Evolutionary conservation across 345 rosid genomes (phyloP).

Genomic region (Syzygium jambos): DNA sequence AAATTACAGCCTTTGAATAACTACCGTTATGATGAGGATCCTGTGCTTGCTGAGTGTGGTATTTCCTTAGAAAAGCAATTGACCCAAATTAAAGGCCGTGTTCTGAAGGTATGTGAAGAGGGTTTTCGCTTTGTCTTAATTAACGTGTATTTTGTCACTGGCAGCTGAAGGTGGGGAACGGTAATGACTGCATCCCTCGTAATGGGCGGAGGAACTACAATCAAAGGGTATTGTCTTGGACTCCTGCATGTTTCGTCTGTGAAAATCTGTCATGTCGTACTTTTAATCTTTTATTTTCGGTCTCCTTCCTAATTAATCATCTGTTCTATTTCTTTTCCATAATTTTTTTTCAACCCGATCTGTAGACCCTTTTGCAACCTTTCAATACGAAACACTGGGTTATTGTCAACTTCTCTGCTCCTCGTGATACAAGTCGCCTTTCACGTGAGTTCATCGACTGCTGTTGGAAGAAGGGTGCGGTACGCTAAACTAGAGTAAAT

Average conservation of each 20-base stretch:
- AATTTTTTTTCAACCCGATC: neutral
- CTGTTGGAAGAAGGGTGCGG: constrained; percentile 75
- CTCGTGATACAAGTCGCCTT: constrained; percentile 58
- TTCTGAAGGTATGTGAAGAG: constrained; percentile 7
- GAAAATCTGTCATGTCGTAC: neutral
- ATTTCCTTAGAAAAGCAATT: constrained; percentile 53
- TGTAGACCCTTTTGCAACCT: constrained; percentile 53
- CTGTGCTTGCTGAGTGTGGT: constrained; percentile 59
- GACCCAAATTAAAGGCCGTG: constrained; percentile 67
- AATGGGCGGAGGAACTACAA: constrained; percentile 92
- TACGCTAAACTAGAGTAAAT: constrained; percentile 19
- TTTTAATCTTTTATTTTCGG: neutral
- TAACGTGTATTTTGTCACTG: constrained; percentile 11
- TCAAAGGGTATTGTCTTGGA: constrained; percentile 43
- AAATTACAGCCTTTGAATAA: constrained; percentile 45
- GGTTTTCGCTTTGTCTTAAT: neutral
- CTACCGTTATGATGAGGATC: constrained; percentile 42
- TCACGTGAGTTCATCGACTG: constrained; percentile 62
- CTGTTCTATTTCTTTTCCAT: neutral
- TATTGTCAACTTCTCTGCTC: constrained; percentile 81
- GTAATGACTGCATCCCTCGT: constrained; percentile 44
- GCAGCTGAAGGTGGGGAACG: constrained; percentile 80
- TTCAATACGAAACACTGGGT: constrained; percentile 46
- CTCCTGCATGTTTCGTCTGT: neutral
- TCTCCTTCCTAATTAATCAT: neutral